Evolutionary conservation across 2,329 filamentous ascomycete genomes (phyloP), one percentile per base, ranked within the genome.

Genomic region (Tolypocladium cylindrosporum): DNA sequence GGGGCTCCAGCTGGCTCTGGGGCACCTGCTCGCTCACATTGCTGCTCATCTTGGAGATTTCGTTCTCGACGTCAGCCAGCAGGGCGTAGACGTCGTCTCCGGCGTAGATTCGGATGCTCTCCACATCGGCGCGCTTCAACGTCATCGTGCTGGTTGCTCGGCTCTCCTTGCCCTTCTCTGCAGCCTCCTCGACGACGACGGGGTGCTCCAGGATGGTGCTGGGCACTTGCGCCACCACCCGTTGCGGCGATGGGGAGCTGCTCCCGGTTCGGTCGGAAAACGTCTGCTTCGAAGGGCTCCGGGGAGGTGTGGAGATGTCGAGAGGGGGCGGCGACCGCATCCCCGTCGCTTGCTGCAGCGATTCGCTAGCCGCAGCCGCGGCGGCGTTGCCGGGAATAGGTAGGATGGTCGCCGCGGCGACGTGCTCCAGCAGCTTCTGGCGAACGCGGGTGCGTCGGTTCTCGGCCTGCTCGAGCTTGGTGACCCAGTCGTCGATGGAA

Each of bases 391-490:
- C 60, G 13, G 68, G 64, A 16, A 68, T 54, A 39, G 74, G 70
- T 14, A 88, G 75, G 8, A 82, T 82, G 55, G 83, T 75, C 2
- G 88, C 87, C 19, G 88, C 89, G 53, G 89, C 89, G 56, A 92
- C 85, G 67, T 93, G 89, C 71, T 93, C 89, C 4, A 93, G 80
- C 14, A 93, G 77, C 77, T 91, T 93, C 69, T 92, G 88, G 42
- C 88, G 82, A 51, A 93, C 84, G 8, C 87, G 80, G 19, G 85
- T 86, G 45, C 89, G 84, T 66, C 89, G 80, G 68, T 91, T 90
- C 71, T 93, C 89, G 11, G 88, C 87, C 61, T 87, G 82, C 67
- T 92, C 89, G n/a, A 92, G 80, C 74, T 92, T 92, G 64, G 75
- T 78, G 54, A 89, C 84, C 86, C 89, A 92, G 68, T 91, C 88